These are phyloP conservation scores for Chaetomiaceae sp. DNA, from an alignment of 2,329 filamentous ascomycete genomes.

Conservation along the genomic window DNA sequence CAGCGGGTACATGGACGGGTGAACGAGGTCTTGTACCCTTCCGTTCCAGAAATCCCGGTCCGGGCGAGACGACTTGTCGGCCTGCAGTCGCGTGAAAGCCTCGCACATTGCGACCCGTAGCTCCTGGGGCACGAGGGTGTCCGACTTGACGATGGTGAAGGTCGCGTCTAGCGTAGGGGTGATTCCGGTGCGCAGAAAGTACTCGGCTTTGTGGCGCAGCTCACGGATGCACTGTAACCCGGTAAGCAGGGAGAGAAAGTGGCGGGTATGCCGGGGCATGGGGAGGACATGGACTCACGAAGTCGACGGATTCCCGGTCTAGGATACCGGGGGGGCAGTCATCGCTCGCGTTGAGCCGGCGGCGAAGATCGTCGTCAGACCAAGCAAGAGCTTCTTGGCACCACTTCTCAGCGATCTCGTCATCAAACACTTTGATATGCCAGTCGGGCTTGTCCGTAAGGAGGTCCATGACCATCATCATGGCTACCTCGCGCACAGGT, in stretches of 20 bases:
- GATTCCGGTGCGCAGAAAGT: constrained; percentile 5
- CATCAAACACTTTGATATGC: constrained; percentile 33
- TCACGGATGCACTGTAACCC: constrained; percentile 6
- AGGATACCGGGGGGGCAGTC: too few relatives aligned
- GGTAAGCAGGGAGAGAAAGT: neutral
- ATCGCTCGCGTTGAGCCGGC: too few relatives aligned
- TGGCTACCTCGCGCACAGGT: constrained; percentile 31
- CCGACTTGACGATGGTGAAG: constrained; percentile 48
- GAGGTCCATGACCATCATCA: constrained; percentile 32
- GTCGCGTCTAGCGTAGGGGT: constrained; percentile 2
- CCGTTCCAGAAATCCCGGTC: constrained; percentile 55
- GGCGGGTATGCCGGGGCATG: too few relatives aligned
- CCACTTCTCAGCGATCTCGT: constrained; percentile 32
- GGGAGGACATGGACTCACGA: too few relatives aligned
- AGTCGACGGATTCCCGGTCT: constrained; percentile 4
- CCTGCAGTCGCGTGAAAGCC: constrained; percentile 39
- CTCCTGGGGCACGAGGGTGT: constrained; percentile 36
- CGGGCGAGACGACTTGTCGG: constrained; percentile 35
- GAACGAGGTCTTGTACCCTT: constrained; percentile 53
- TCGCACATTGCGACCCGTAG: constrained; percentile 32
- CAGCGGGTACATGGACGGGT: constrained; percentile 56
- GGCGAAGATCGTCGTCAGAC: too few relatives aligned
- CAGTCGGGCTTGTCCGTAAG: constrained; percentile 37
- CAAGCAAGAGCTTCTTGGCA: constrained; percentile 27
- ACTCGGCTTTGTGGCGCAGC: constrained; percentile 6